Base-by-base conservation (phyloP, 176 grass and related monocot genomes). In the Musa acuminata region DNA sequence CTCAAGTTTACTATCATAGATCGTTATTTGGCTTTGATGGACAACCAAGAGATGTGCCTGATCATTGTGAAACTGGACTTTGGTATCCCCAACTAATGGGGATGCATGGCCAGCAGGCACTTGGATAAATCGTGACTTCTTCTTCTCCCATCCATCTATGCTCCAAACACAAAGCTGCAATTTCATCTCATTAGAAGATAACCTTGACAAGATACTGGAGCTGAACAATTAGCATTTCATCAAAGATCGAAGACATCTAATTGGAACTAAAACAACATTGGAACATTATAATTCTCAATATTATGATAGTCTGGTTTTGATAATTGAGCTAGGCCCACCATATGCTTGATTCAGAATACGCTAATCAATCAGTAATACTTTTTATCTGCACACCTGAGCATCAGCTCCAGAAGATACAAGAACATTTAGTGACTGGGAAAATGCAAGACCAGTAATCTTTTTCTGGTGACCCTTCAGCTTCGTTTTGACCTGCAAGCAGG, bases 111-210 rank as follows among this genome's bases (percentile, higher is more conserved):
- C 87, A 71, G 84, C 48, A 2, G 86, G 87, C 20, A 78, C 26
- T 74, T 91, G 96, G 71, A 99, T 99, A 72, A 91, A 95, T 78
- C 89, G 84, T 6, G 91, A 75, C 71, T 89, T 99, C 76, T 99
- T 99, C 77, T 95, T 95, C 75, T 99, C 96, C 96, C 96, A 99
- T 29, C 91, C 86, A 84, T 99, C 96, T 74, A 95, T 99, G 74
- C 88, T 99, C 96, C 91, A 99, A 22, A 94, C 78, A 13, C 96
- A 99, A 63, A 99, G 73, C 96, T 99, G 86, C 78, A 51, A 54
- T 59, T 55, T 74, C 12, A 9, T 55, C 80, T 85, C 35, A 50
- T 70, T 20, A 51, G 43, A 1, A 8, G 43, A 19, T 5, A 8
- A 10, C 7, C 14, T 17, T 17, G 20, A 69, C 14, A 49, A 69